Percentiles rank a stretch among this genome's conserved stretches.
Conservation (phyloP, 2,329 filamentous ascomycete species). For the Colletotrichum siamense region DNA sequence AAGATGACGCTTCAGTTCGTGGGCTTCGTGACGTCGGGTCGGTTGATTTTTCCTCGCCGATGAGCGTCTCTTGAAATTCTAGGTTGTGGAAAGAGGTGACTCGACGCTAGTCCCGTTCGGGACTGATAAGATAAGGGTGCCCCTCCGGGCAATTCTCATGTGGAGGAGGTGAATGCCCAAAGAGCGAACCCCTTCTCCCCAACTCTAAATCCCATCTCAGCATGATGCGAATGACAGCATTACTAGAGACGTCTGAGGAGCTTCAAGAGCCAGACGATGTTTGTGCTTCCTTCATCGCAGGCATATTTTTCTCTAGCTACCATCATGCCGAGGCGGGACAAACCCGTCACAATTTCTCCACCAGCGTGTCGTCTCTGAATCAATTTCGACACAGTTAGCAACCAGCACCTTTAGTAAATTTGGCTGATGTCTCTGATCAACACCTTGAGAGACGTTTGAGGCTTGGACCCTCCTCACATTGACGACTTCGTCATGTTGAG, state of each 20-base stretch:
- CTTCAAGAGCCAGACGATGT: neutral
- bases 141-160: constrained; percentile 5
- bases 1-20: constrained; percentile 18
- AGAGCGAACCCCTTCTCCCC: neutral
- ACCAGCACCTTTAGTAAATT: neutral
- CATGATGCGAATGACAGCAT: neutral
- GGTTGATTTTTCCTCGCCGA: constrained; percentile 36
- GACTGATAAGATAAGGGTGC: constrained; percentile 35
- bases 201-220: neutral
- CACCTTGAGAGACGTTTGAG: neutral
- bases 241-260: neutral
- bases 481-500: neutral
- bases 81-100: constrained; percentile 45
- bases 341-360: neutral
- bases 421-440: neutral
- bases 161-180: constrained; percentile 11
- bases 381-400: neutral
- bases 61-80: constrained; percentile 41
- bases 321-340: neutral
- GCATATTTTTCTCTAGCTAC: neutral
- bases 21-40: constrained; percentile 22
- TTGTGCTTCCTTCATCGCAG: neutral
- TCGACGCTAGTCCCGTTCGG: constrained; percentile 41
- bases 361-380: neutral
- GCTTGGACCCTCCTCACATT: neutral